Base-by-base conservation (phyloP, 176 grass and related monocot genomes). In the Eremochloa ophiuroides region DNA sequence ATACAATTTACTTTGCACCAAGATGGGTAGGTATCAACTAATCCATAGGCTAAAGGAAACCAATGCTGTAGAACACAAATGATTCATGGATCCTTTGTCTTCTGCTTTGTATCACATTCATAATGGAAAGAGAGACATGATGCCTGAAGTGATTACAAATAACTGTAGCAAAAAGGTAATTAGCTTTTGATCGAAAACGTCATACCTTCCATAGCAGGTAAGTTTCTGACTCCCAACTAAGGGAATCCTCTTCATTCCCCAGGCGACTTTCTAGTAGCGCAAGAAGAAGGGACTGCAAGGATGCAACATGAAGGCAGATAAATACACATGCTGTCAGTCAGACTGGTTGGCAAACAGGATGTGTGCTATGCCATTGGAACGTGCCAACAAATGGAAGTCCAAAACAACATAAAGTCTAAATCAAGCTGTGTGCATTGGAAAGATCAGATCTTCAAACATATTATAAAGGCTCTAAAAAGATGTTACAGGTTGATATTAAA, bases 281-380 rank as follows among this genome's bases (percentile, higher is more conserved):
- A 80, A 87, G 46, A 59, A 98, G 81, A 78, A 93, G 81, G 26
- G 86, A 64, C 95, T 98, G 86, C 34, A 81, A 44, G 84, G 43
- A 38, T 87, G 46, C 28, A 77, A 84, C 13, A 61, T 76, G n/a
- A 43, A 44, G 67, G 23, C 23, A 1, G 0, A 3, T 70, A 43
- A 70, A 44, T 44, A 27, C 66, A 70, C 14, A 44, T 70, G 39
- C 7, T 70, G 40, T 43, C 20, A 69, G 39, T 69, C 67, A 70
- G 23, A 70, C 12, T 43, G 12, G 30, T 18, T 68, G 10, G 9
- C 1, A 58, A 58, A 58, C 53, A 58, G 48, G 48, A 55, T 66
- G 20, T 15, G 11, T 67, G 20, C 3, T 48, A 48, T 60, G 38
- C 60, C 56, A 81, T 12, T 62, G 63, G 23, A 87, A 81, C 12